Base-by-base conservation (phyloP, 495 filamentous ascomycete species). In the Podospora sp. region DNA sequence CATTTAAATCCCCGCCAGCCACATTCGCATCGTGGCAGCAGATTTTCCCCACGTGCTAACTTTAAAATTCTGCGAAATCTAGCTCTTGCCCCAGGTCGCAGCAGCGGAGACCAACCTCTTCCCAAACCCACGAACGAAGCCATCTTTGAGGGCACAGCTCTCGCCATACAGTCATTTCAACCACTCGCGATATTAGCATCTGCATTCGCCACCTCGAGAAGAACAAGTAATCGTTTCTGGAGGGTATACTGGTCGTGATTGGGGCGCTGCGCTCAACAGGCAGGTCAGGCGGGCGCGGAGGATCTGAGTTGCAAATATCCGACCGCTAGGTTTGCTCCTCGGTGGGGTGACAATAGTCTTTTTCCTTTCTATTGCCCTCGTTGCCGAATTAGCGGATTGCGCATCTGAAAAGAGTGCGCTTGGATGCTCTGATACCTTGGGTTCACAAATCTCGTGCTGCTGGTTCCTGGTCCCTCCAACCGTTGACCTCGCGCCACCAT, bases 271-370 rank as follows among this genome's bases (percentile, higher is more conserved):
- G 51, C 24, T 51, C 60, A 62, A 51, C 22, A 40, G 36, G 40
- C 35, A 24, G 60, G 60, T 22, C 60, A 51, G 24, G 40, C 35
- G 35, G 29, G 35, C 20, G 60, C 20, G 33, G 33, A 46, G 33
- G 35, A 26, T 25, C 25, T 62, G 60, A 46, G 60, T 26, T 26
- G 60, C 29, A 22, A 61, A 46, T 22, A 61, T 20, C 36, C 24
- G 22, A 12, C 29, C 27, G n/a, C 18, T 40, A 22, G 1, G 60
- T 29, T 11, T 29, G 27, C 22, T 62, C 29, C 33, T 21, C 35
- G 33, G 60, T 50, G 60, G 60, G 60, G 65, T 26, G 51, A 25
- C 56, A 35, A 60, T 52, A 66, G 55, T 53, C 36, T 61, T 49
- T 55, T 64, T 25, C 25, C 51, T 49, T 50, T 62, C 60, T 62